Conservation (phyloP, 2,329 filamentous ascomycete genomes). For the Phialemoniopsis sp. region DNA sequence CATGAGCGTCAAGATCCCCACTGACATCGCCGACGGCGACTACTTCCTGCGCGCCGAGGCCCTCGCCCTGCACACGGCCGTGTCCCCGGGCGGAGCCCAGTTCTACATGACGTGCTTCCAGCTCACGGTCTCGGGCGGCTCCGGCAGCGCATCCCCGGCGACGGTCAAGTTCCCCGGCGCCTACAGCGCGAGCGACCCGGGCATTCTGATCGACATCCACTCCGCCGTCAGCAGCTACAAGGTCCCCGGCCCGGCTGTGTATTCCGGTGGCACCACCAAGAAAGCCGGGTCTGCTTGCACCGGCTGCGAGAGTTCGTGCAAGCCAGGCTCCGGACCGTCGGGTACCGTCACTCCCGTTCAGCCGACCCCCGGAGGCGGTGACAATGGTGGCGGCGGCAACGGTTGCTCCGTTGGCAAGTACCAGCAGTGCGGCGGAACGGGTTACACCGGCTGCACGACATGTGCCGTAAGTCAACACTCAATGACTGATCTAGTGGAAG, state of each 20-base stretch:
- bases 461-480: constrained; percentile 26
- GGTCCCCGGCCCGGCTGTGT: constrained; percentile 37
- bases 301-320: constrained; percentile 35
- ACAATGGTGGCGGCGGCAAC: constrained; percentile 9
- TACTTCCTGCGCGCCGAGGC: constrained; percentile 44
- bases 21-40: constrained; percentile 25
- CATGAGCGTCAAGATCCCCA: constrained; percentile 29
- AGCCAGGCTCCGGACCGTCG: constrained; percentile 18
- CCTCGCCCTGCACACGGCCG: constrained; percentile 41
- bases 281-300: constrained; percentile 31
- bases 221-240: constrained; percentile 30
- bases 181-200: constrained; percentile 36
- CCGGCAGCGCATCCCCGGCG: constrained; percentile 18
- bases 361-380: constrained; percentile 2
- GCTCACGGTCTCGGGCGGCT: constrained; percentile 22
- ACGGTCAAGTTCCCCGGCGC: constrained; percentile 36
- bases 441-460: constrained; percentile 34
- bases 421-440: constrained; percentile 33
- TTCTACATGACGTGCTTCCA: constrained; percentile 35
- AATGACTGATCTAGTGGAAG: not conserved
- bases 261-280: constrained; percentile 33
- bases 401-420: constrained; percentile 27
- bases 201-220: constrained; percentile 44
- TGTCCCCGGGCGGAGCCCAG: constrained; percentile 24
- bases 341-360: constrained; percentile 9